These are phyloP conservation scores for Tuctoria greenei DNA, from an alignment of 176 grass and related monocot species.

Conservation along the genomic window DNA sequence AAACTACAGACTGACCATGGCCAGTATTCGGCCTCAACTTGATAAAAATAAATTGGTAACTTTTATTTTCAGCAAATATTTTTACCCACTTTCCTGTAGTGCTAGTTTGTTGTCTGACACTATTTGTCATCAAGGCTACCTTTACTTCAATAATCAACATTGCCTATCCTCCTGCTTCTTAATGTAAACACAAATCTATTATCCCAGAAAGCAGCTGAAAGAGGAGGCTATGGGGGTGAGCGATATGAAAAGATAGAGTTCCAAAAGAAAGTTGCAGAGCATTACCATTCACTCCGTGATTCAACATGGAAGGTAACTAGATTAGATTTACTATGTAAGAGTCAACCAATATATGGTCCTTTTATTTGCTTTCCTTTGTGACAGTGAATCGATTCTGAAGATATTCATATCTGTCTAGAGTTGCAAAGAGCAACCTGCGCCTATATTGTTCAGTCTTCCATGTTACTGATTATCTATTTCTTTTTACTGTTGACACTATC, in stretches of 20 bases:
- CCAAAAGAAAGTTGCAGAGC: conserved; percentile 73
- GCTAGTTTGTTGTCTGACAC: neutral
- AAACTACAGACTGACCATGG: neutral
- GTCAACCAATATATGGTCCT: neutral
- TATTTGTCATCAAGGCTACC: neutral
- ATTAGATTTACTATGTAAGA: neutral
- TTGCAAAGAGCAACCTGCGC: conserved; percentile 7
- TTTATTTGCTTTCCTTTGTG: no score
- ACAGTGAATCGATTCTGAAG: neutral
- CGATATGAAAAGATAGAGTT: conserved; percentile 88
- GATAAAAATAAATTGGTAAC: no score
- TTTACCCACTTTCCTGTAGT: neutral
- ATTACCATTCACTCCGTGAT: conserved; percentile 67
- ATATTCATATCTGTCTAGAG: neutral
- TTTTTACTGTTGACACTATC: neutral
- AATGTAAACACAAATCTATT: neutral
- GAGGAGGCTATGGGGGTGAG: conserved; percentile 82
- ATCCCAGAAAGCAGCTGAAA: conserved; percentile 86
- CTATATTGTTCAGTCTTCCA: neutral
- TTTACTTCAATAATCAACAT: neutral
- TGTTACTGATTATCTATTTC: neutral
- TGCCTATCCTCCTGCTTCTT: neutral
- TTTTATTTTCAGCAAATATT: no score
- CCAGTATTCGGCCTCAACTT: no score
- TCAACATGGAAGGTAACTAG: conserved; percentile 75